Evolutionary conservation across 176 grass and related monocot genomes (phyloP).

Genomic region (Ananas comosus): DNA sequence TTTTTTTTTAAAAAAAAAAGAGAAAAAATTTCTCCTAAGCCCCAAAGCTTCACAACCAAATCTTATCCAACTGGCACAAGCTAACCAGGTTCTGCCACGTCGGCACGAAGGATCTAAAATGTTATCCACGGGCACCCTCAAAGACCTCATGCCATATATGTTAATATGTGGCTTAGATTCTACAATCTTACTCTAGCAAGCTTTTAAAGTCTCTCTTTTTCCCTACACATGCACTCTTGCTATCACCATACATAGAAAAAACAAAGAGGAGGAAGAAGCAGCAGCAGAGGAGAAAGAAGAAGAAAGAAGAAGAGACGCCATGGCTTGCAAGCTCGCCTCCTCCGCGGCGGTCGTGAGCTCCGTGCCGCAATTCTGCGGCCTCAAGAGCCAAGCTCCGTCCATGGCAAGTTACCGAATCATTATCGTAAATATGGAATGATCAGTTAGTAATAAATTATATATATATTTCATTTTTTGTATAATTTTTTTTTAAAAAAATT

Average conservation of each 20-base stretch:
- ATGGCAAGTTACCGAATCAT: conserved; percentile 18
- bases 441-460: no score
- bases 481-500: neutral
- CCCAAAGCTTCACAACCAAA: no score
- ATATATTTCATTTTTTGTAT: no score
- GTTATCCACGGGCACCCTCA: conserved; percentile 39
- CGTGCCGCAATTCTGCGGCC: conserved; percentile 55
- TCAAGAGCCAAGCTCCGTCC: conserved; percentile 36
- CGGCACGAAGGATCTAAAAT: conserved; percentile 41
- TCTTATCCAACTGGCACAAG: conserved; percentile 50
- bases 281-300: neutral
- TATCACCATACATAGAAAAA: neutral
- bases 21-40: no score
- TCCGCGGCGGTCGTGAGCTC: conserved; percentile 37
- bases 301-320: conserved; percentile 16
- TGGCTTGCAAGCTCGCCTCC: conserved; percentile 67
- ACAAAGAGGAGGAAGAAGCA: no score
- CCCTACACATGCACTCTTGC: neutral
- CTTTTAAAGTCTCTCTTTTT: conserved; percentile 32
- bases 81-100: conserved; percentile 60
- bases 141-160: conserved; percentile 37
- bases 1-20: no score
- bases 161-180: conserved; percentile 33
- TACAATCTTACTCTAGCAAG: neutral
- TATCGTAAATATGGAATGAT: no score